Base-by-base conservation (phyloP, 1,284 basidiomycete species). In the Melanopsichium pennsylvanicum region DNA sequence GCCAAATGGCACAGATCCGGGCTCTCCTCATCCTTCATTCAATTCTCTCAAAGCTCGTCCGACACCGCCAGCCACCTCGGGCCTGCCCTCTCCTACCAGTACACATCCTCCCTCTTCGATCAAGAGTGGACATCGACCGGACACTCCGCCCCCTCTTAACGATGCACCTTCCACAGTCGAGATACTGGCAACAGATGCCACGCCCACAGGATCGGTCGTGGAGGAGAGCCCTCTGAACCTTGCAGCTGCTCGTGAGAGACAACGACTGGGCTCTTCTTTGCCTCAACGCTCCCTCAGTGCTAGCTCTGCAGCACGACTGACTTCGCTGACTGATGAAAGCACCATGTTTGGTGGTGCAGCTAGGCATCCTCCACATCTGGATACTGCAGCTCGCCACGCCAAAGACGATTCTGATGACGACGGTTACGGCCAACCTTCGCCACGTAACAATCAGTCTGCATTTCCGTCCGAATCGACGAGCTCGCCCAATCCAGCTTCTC, bases 1-100 rank as follows among this genome's bases (percentile, higher is more conserved):
- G 15, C 12, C 43, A 1, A 56, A 36, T 19, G 51, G 51, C 15
- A 45, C 37, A 9, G 46, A 45, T 3, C 55, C 56, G 6, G 67
- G 61, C n/a, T 74, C 72, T 3, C 74, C 74, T 2, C 59, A 72
- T 47, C 74, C 74, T 0, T 72, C 69, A 2, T 75, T 76, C 52
- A 70, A 66, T 37, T 76, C 74, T 7, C 70, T 76, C 11, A 60
- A 55, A 50, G 74, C 73, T 2, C 49, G 73, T 13, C 74, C 74
- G 0, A 76, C 74, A 8, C 74, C 74, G 10, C 74, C 74, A 12
- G 64, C 67, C 9, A 75, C 73, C 1, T 75, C 72, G 2, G 70
- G 61, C 9, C 47, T 54, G 10, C 62, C 58, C 1, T 70, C 64
- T 2, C 72, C 72, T 1, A 59, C 60, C 21, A 74, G 54, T 35